Evolutionary conservation across 257 asterid species (phyloP), one percentile per base, ranked within the genome.

Genomic region (Capsicum pubescens): DNA sequence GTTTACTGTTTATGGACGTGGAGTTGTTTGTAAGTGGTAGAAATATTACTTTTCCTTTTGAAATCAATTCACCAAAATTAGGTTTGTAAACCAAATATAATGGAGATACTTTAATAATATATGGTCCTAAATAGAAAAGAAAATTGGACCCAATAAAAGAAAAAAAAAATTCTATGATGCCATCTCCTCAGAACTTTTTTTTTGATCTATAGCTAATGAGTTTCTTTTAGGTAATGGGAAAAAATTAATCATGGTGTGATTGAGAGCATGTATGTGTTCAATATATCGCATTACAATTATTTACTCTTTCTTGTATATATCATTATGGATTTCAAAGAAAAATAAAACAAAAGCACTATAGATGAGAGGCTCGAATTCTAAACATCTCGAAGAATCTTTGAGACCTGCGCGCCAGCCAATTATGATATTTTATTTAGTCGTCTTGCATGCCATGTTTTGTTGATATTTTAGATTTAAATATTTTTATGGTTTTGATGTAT

Each of bases 21-120:
- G 80, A 72, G 80, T 72, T 72, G 59, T 72, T 5, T 72, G 80
- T n/a, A 72, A 46, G n/a, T 36, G 80, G 13, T 72, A 46, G 42
- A 48, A 46, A 66, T 21, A 66, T 9, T 44, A 44, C 8, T 46
- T 72, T 32, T 46, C 7, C 52, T 14, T 68, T 36, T 68, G 21
- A 46, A 14, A 44, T 11, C 6, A 7, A 9, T 48, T 9, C 13
- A 46, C n/a, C n/a, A 46, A 13, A 71, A 72, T 46, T n/a, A 46
- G 42, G 15, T 46, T 72, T 26, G 59, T 72, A 46, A 44, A 5
- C 36, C 59, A 72, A 72, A 26, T 36, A 36, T 0, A 68, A 15
- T 67, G 21, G 76, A 67, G 21, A 14, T 67, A 14, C 12, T 7
- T 44, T 72, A 42, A 52, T 46, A 72, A n/a, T 71, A 71, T 26